Conservation (phyloP, 2,329 filamentous ascomycete genomes). For the Colletotrichum spaethianum region DNA sequence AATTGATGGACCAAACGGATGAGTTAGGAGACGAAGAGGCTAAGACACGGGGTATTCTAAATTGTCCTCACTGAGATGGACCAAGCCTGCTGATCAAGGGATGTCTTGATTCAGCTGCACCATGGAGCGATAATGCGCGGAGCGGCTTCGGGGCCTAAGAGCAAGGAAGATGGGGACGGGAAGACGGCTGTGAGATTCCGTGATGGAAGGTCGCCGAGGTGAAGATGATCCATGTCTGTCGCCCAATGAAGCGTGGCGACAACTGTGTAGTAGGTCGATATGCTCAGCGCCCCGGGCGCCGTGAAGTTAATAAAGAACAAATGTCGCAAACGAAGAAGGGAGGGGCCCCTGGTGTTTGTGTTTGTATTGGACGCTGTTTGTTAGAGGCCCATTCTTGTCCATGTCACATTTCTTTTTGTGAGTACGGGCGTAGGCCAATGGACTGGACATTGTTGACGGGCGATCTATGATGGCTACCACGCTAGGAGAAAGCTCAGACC, state of each 20-base stretch:
- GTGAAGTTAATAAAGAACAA: background rate
- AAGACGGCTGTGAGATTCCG: background rate
- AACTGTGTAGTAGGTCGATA: background rate
- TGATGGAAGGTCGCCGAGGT: background rate
- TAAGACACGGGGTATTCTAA: conserved; percentile 10
- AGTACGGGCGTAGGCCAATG: background rate
- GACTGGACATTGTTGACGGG: background rate
- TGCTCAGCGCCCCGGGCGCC: background rate
- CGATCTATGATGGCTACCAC: background rate
- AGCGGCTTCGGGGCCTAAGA: conserved; percentile 1
- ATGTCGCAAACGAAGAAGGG: background rate
- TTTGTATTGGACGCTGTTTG: background rate
- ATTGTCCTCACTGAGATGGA: background rate
- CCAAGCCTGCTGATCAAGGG: conserved; percentile 1
- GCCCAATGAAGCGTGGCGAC: background rate
- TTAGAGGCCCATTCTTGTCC: background rate
- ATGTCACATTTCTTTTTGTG: background rate
- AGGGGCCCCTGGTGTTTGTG: background rate
- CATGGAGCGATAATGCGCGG: background rate
- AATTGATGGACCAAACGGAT: background rate
- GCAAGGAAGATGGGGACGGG: background rate
- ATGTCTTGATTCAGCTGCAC: background rate
- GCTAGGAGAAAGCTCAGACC: background rate
- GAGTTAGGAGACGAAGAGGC: background rate
- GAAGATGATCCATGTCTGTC: background rate